Base-by-base conservation (phyloP, 192 early-diverging fungal species). In the Coemansia sp. region DNA sequence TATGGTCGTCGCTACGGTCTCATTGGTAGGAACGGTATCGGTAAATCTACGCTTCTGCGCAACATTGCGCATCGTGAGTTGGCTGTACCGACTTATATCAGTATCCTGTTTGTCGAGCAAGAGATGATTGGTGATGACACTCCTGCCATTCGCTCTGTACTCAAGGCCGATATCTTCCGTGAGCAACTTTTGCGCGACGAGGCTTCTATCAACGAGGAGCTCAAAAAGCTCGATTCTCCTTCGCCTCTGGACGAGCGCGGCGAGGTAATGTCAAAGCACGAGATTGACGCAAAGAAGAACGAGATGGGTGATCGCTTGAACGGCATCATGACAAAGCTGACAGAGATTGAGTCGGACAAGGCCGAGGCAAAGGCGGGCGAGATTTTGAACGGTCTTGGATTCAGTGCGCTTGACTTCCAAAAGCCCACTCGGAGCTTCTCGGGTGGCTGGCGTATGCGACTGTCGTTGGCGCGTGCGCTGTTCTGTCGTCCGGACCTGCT, bases 391-490 rank as follows among this genome's bases (percentile, higher is more conserved):
- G 98, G 98, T 91, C 91, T 99, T 58, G 98, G 98, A 17, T 99
- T 99, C 77, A 83, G 84, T 69, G 68, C 88, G 21, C 85, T 84
- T 19, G 89, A 89, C 63, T 94, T 97, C 75, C 81, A 88, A 64
- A 82, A 88, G 68, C 91, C 92, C 40, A 99, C 98, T 46, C 93
- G 89, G 81, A 93, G 94, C 74, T 92, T 99, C 64, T 98, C 96
- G 63, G 98, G 98, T 82, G 98, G 98, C 76, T 99, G 98, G 98
- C 90, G 97, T 69, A 99, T 99, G 98, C 89, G 98, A 70, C 88
- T 99, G 52, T 93, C 96, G 4, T 88, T 99, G 62, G 96, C 97
- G 6, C 89, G 94, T 63, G 96, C 98, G 3, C 88, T 99, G 73
- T 99, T 99, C 86, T 94, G 95, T 74, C 93, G 91, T 61, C 98